These are phyloP conservation scores for Tillandsia fasciculata DNA, from an alignment of 176 grass and related monocot species.

Conservation along the genomic window DNA sequence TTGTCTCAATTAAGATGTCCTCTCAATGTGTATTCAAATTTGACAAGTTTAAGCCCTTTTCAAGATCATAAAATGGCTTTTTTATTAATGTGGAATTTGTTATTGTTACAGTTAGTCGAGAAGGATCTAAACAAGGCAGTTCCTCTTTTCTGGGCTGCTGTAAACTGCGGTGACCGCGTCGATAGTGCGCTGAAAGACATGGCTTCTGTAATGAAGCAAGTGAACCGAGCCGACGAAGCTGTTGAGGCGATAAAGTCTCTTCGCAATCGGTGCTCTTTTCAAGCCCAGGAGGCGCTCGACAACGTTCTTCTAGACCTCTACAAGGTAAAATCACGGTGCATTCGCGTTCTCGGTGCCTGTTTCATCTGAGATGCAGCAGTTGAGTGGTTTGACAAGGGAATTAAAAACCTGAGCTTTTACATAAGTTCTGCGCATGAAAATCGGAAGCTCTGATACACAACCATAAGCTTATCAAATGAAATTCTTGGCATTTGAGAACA, in stretches of 20 bases:
- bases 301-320: conserved; percentile 57
- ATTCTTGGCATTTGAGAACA: conserved; percentile 30
- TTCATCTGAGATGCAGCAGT: neutral
- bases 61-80: neutral
- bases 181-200: conserved; percentile 75
- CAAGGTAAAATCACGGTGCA: conserved; percentile 38
- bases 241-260: conserved; percentile 63
- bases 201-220: conserved; percentile 55
- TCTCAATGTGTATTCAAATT: neutral
- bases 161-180: conserved; percentile 64
- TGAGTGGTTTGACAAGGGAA: neutral
- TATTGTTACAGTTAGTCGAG: conserved; percentile 34
- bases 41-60: neutral
- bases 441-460: too few species aligned
- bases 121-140: conserved; percentile 67
- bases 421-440: too few species aligned
- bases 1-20: too few species aligned
- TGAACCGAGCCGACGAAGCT: conserved; percentile 61
- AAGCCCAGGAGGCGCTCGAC: conserved; percentile 53
- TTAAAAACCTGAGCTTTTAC: neutral
- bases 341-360: neutral
- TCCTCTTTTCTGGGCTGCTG: conserved; percentile 65
- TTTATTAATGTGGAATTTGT: neutral
- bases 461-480: conserved; percentile 7
- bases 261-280: conserved; percentile 35